Conservation (phyloP, 2,329 filamentous ascomycete species). For the Penicillium digitatum region DNA sequence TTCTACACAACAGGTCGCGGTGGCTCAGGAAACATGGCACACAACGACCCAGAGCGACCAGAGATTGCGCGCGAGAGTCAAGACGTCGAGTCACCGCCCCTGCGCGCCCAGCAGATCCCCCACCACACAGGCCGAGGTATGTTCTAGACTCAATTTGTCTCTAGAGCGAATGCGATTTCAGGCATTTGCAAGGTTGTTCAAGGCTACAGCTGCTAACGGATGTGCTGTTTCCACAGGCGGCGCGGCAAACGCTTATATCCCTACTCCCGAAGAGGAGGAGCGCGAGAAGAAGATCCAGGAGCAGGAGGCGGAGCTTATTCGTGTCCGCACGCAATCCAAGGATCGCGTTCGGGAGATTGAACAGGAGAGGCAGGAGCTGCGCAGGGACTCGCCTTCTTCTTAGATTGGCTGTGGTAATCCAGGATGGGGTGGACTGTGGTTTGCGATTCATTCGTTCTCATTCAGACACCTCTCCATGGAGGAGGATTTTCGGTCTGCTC, state of each 20-base stretch:
- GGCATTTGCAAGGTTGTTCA: no score
- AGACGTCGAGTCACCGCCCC: conserved; percentile 63
- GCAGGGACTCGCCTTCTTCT: conserved; percentile 8
- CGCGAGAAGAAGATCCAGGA: conserved; percentile 29
- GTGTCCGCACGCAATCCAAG: conserved; percentile 28
- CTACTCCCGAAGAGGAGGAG: conserved; percentile 23
- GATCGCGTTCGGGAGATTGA: conserved; percentile 29
- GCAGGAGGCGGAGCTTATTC: conserved; percentile 35
- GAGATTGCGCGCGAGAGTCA: conserved; percentile 72
- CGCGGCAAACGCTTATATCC: conserved; percentile 37
- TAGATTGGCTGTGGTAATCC: background rate
- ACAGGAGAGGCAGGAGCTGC: conserved; percentile 19
- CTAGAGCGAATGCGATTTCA: background rate
- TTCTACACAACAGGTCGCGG: conserved; percentile 86
- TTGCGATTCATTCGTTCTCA: background rate
- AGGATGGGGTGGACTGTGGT: background rate
- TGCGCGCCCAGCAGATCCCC: conserved; percentile 38
- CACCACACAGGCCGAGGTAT: conserved; percentile 45
- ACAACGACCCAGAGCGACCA: conserved; percentile 62
- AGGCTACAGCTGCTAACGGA: background rate
- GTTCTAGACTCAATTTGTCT: conserved; percentile 3
- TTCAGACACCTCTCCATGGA: background rate
- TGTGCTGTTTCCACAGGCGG: conserved; percentile 25
- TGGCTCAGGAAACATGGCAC: conserved; percentile 83
- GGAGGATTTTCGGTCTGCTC: no score